Evolutionary conservation across 1,284 basidiomycete species (phyloP).

Genomic region (Ganoderma lingzhi): DNA sequence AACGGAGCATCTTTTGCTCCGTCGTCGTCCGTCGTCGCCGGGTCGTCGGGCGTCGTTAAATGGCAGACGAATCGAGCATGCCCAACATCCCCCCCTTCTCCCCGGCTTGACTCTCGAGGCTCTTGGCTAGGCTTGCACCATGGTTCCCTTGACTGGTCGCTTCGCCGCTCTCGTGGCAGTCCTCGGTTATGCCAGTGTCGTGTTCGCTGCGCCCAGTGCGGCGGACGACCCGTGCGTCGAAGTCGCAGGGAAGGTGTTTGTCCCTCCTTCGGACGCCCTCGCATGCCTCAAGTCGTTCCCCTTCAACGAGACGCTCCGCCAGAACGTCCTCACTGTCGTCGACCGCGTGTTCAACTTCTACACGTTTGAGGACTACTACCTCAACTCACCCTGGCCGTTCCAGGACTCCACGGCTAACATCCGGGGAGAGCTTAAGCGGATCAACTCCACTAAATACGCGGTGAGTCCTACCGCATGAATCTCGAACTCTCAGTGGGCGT

Average conservation of each 20-base stretch:
- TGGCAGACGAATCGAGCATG: neutral
- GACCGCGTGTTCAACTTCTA: conserved; percentile 69
- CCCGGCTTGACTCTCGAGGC: neutral
- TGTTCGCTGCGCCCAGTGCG: conserved; percentile 21
- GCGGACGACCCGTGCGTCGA: conserved; percentile 55
- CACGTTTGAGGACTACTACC: conserved; percentile 70
- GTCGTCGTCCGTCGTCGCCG: neutral
- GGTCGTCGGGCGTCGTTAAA: neutral
- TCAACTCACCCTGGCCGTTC: conserved; percentile 66
- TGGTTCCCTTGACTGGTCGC: conserved; percentile 19
- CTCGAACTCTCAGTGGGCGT: neutral
- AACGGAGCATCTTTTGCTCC: neutral
- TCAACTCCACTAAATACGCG: conserved; percentile 56
- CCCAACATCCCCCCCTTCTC: neutral
- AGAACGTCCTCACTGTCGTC: conserved; percentile 64
- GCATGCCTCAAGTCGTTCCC: conserved; percentile 68
- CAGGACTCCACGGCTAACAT: conserved; percentile 68
- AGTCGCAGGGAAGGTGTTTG: conserved; percentile 58
- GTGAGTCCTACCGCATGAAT: conserved; percentile 39
- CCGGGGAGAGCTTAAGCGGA: conserved; percentile 53
- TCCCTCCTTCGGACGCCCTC: conserved; percentile 60
- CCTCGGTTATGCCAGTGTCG: conserved; percentile 1
- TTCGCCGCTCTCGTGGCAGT: conserved; percentile 19
- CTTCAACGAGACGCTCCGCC: conserved; percentile 68
- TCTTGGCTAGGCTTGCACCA: neutral